Conservation (phyloP, 2,329 filamentous ascomycete genomes). For the Paracoccidioides brasiliensis region DNA sequence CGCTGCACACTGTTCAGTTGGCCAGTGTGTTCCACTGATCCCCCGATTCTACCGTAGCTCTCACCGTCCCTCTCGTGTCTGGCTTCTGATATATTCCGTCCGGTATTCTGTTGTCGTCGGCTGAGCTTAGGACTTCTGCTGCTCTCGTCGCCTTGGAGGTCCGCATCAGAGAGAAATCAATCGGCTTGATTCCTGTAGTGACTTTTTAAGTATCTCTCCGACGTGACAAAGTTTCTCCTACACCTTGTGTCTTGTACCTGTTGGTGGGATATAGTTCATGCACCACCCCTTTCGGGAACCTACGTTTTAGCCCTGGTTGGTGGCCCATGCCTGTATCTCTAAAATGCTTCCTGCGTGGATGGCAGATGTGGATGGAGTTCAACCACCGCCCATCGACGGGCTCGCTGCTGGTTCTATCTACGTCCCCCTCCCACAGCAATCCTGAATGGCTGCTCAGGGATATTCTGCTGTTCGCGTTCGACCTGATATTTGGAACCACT, state of each 20-base stretch:
- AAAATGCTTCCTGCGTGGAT: background rate
- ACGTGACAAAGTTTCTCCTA: too few species aligned
- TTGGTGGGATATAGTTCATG: too few species aligned
- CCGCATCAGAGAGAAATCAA: too few species aligned
- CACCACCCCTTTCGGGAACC: background rate
- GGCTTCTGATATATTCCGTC: background rate
- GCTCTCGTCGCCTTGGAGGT: background rate
- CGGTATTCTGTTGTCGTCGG: background rate
- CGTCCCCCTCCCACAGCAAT: background rate
- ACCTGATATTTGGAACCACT: background rate
- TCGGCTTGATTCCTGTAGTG: too few species aligned
- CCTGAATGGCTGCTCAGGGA: background rate
- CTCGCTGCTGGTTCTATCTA: background rate
- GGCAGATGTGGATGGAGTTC: background rate
- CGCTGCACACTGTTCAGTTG: too few species aligned
- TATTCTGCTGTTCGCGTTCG: background rate
- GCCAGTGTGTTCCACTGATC: background rate
- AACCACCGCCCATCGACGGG: background rate
- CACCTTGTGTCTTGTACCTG: too few species aligned
- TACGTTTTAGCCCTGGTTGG: background rate
- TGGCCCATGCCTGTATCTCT: background rate
- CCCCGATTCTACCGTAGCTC: background rate
- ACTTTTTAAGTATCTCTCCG: too few species aligned
- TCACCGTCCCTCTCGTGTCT: background rate
- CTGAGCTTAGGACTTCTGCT: background rate